Evolutionary conservation across 2,329 filamentous ascomycete species (phyloP).

Genomic region (Trichophyton benhamiae): DNA sequence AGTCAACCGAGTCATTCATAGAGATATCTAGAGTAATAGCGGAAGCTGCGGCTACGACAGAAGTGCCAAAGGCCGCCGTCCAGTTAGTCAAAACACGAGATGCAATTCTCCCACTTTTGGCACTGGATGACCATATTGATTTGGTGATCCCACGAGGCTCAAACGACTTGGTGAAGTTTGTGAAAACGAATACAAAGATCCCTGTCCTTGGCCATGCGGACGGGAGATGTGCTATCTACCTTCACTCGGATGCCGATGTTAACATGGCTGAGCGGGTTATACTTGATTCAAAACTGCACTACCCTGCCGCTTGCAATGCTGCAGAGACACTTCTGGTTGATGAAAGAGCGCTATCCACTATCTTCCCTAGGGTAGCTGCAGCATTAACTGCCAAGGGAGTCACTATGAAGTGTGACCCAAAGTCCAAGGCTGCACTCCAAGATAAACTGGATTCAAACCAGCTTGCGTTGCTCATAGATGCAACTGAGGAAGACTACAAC

Average conservation of each 20-base stretch:
- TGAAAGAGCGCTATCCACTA: constrained; percentile 50
- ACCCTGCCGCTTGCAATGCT: constrained; percentile 90
- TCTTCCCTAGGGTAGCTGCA: constrained; percentile 60
- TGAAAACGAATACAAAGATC: constrained; percentile 84
- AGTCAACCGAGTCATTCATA: constrained; percentile 88
- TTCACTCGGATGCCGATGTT: constrained; percentile 64
- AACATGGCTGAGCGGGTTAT: constrained; percentile 62
- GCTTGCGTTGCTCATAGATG: constrained; percentile 47
- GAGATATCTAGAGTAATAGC: constrained; percentile 82
- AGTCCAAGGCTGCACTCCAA: constrained; percentile 52
- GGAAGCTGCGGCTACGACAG: constrained; percentile 55
- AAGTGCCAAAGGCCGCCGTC: constrained; percentile 73
- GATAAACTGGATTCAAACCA: constrained; percentile 33
- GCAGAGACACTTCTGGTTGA: constrained; percentile 87
- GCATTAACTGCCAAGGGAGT: constrained; percentile 68
- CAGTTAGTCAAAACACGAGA: constrained; percentile 92
- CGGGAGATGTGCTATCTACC: constrained; percentile 76
- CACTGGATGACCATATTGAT: constrained; percentile 77
- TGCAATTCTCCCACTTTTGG: constrained; percentile 75
- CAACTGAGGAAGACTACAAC: constrained; percentile 59
- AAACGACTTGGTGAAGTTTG: constrained; percentile 79
- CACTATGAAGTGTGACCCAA: constrained; percentile 63
- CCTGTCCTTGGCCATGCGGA: constrained; percentile 94
- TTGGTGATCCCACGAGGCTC: constrained; percentile 86
- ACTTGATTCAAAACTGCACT: constrained; percentile 84